Base-by-base conservation (phyloP, 805 yeast genomes). In the Starmera amethionina region DNA sequence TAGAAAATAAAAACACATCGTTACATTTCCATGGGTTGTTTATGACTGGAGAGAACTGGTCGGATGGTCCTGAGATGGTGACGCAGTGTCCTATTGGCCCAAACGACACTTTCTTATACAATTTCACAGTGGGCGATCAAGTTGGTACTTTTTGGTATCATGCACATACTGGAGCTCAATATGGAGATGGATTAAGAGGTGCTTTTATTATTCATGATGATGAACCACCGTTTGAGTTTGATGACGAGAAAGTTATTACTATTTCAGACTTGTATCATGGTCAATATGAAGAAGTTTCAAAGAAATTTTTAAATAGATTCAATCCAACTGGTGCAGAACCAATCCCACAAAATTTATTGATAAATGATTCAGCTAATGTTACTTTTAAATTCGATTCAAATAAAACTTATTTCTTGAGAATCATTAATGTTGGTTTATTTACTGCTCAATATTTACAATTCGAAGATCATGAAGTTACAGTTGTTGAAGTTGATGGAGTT, bases 271-370 rank as follows among this genome's bases (percentile, higher is more conserved):
- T 79, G 63, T 83, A 82, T 55, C 85, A 79, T 52, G 62, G 65
- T 29, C 64, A 71, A 38, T 69, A 77, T 45, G 60, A 63, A 27
- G 69, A 60, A 3, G 63, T 81, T 25, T 57, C 67, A 37, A 47
- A 59, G 15, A 63, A 64, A 32, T 82, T 81, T 56, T 56, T 78
- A 51, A 69, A 72, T 34, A 65, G 83, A 47, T 83, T 73, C 53
- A 83, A 83, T 49, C 94, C 94, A 16, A 82, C 89, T 2, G 94
- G 94, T 33, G 87, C 84, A 14, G 94, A 83, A 55, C 94, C 94
- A 13, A 70, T 82, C 38, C 90, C 90, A 3, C 79, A 78, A 46
- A 77, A 75, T 51, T 44, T 75, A 15, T 61, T 83, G 33, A 72
- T 82, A 54, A 82, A 82, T 55, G 85, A 83, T 47, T 66, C 84